Base-by-base conservation (phyloP, 345 rosid species). In the Salix brachista region DNA sequence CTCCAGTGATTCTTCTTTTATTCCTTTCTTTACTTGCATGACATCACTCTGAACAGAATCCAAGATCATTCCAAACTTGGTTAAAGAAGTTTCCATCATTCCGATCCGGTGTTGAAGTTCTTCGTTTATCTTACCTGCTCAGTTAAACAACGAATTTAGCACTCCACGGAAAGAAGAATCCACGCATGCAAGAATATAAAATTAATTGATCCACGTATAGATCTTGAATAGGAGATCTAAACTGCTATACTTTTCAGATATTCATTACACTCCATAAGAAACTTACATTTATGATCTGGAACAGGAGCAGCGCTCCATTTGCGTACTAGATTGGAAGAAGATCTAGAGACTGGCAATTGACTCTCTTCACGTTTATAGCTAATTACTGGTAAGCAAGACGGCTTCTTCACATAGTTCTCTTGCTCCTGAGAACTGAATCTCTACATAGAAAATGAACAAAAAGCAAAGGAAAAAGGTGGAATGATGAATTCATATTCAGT, bases 21-120 rank as follows among this genome's bases (percentile, higher is more conserved):
- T 87, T 87, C 97, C 94, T 83, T 83, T 89, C 77, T 86, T 90
- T 72, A 86, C 87, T 86, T 94, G 98, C 88, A 94, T 87, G 75
- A 96, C 79, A 84, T 96, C 93, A 73, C 86, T 87, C 87, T 94
- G 94, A 78, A 92, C 81, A 65, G 98, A 90, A 82, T 88, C 97
- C 80, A 96, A 75, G 80, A 90, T 88, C 88, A 89, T 92, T 54
- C 91, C 90, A 77, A 88, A 83, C 87, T 90, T 92, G 84, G 80
- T 96, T 64, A 92, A 69, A 69, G 95, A 91, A 81, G 93, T 88
- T 82, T 92, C 98, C 79, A 90, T 85, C 86, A 88, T 79, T 67
- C 90, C 91, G 74, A 90, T 80, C 83, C 88, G 85, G 61, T 79
- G 92, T 83, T 90, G 92, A 74, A 92, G 89, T 78, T 91, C 98